phyloP scores from a whole-genome alignment of 495 filamentous ascomycete species.

The Podospora sp. region DNA sequence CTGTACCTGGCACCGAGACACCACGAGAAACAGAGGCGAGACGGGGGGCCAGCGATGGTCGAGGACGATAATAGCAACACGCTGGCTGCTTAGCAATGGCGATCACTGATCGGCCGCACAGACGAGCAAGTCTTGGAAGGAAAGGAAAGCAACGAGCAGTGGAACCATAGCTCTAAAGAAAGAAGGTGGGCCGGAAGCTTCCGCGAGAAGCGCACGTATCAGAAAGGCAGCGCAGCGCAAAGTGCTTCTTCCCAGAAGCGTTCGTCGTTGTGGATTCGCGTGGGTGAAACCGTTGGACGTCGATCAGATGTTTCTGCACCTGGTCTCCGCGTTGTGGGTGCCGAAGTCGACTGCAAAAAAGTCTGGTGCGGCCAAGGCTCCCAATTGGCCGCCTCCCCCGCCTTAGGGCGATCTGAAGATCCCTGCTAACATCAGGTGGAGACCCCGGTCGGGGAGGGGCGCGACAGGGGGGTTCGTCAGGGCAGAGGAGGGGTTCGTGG shows the following conservation, averaged over 20 bases:
- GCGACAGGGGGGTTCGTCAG: neutral
- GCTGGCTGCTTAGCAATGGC: neutral
- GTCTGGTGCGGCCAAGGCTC: neutral
- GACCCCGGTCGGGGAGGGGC: neutral
- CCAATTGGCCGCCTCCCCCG: neutral
- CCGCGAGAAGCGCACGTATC: neutral
- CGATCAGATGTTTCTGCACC: slow-evolving; percentile 10
- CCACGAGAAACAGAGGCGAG: slow-evolving; percentile 16
- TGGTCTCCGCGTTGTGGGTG: neutral
- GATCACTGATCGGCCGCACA: neutral
- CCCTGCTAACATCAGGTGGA: slow-evolving; percentile 4
- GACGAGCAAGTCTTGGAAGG: neutral
- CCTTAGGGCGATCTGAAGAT: slow-evolving; percentile 13
- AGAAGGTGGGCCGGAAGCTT: too few species aligned
- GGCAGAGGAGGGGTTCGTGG: neutral
- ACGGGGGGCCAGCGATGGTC: neutral
- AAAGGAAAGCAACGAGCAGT: neutral
- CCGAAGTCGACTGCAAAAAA: neutral
- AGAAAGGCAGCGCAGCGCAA: neutral
- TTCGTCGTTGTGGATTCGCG: too few species aligned
- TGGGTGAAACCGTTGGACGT: slow-evolving; percentile 9
- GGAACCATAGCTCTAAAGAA: neutral
- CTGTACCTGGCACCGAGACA: neutral
- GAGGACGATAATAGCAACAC: slow-evolving; percentile 7
- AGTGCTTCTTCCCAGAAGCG: neutral